Evolutionary conservation across 768 basidiomycete genomes (phyloP), one percentile per base, ranked within the genome.

Genomic region (Naganishia vaughanmartiniae): DNA sequence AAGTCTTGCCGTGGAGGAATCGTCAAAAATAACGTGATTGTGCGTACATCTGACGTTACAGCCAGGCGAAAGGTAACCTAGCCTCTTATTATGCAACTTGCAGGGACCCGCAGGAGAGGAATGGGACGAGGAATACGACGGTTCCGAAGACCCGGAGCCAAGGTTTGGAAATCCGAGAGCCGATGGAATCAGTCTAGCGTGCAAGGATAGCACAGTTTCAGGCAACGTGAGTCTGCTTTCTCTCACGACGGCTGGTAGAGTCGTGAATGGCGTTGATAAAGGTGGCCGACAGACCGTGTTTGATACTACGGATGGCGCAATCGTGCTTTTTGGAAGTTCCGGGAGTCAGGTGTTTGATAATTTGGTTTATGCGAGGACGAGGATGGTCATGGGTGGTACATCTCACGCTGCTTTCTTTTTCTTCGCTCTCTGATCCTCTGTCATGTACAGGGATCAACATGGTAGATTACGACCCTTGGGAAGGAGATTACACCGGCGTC

Each of bases 141-240:
- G 81, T 0, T 54, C 70, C 1, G 60, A 67, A 12, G 78, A 79
- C 46, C 69, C 66, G 17, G 69, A 67, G 15, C 76, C 78, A 4
- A 70, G 73, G 2, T 80, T 73, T 60, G 81, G 81, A 0, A 79
- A 78, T 66, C 81, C 81, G 2, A 54, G 78, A 33, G 75, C 80
- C 17, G 81, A 82, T 65, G 81, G 81, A 0, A 81, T 82, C 71
- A 81, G 80, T 76, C 70, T 82, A n/a, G 81, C 81, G 5, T 82
- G 81, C 70, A 78, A 79, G 70, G 78, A 82, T 45, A 80, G 79
- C 24, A 7, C 78, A 0, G 78, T 82, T 11, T 79, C 80, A 56
- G 60, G 73, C n/a, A 82, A 82, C 60, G 80, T 81, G 69, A 76
- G 78, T 74, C 53, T 15, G 42, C 10, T 15, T 42, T 15, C 15